Base-by-base conservation (phyloP, 2,329 filamentous ascomycete species). In the Nannizziopsis arthrosporioides region DNA sequence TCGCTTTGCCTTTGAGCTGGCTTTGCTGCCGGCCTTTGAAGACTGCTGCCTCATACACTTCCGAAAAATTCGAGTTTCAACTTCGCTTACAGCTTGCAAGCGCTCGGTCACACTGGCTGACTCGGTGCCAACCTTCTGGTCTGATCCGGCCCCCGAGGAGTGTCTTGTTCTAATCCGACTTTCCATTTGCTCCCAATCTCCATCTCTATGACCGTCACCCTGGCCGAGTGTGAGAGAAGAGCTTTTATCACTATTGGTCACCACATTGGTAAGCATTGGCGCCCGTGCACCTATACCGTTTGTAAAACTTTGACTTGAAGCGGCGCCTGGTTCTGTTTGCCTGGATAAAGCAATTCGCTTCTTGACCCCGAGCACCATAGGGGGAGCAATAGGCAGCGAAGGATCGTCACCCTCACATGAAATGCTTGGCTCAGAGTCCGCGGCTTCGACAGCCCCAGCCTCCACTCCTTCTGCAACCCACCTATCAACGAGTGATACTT, bases 1-100 rank as follows among this genome's bases (percentile, higher is more conserved):
- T 11, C 44, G 48, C 15, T 47, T 50, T 12, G 48, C 46, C 38
- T 59, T 57, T 15, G 17, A 54, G 14, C 54, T 53, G 3, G 39
- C 32, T 35, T 57, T 58, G 9, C 42, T 50, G 12, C 19, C 39
- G 4, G 27, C 36, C 3, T 53, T 60, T 3, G 53, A 46, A 7
- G 57, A 42, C 48, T 57, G 59, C 14, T 66, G 63, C n/a, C 43
- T 49, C 63, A 65, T 65, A 9, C 54, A 62, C 8, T 45, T 54
- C 40, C 60, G 55, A 42, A 61, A 59, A 22, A 56, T 44, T 42
- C 61, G 54, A 12, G 52, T 57, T 2, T 40, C 31, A 4, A 54
- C 31, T 49, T 64, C 63, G 30, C 35, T 46, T 3, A 47, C 40
- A 3, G 34, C 11, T 18, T 50, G 43, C 15, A 39, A 18, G 22